Conservation (phyloP, 768 basidiomycete species). For the Tulasnella sp. region DNA sequence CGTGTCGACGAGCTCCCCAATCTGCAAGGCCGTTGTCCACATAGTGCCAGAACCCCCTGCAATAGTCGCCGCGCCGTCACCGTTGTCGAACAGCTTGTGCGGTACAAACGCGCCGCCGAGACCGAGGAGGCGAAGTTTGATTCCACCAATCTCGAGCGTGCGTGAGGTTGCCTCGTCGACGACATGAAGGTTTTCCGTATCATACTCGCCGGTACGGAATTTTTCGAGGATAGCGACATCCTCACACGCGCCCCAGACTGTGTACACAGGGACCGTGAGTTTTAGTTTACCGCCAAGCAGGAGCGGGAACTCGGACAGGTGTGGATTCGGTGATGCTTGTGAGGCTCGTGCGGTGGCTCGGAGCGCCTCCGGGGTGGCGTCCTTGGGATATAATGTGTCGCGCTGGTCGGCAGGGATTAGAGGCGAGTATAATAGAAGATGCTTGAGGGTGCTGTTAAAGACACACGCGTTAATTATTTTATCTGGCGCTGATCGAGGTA, state of each 20-base stretch:
- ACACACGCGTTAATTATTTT: neutral
- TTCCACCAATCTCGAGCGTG: conserved; percentile 80
- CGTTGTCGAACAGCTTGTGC: conserved; percentile 92
- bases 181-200: conserved; percentile 81
- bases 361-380: conserved; percentile 55
- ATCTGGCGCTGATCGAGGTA: neutral
- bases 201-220: conserved; percentile 71
- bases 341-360: conserved; percentile 45
- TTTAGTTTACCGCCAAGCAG: conserved; percentile 84
- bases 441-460: conserved; percentile 59
- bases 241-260: conserved; percentile 96
- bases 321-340: conserved; percentile 40
- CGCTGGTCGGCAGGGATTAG: conserved; percentile 78
- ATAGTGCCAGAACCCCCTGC: conserved; percentile 97
- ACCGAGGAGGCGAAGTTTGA: conserved; percentile 89
- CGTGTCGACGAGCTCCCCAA: conserved; percentile 96
- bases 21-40: conserved; percentile 96
- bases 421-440: conserved; percentile 93
- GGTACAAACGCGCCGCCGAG: conserved; percentile 90
- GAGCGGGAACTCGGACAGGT: conserved; percentile 88
- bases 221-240: conserved; percentile 90
- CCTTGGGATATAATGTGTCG: conserved; percentile 59
- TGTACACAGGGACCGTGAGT: conserved; percentile 86
- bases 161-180: conserved; percentile 95
- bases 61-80: conserved; percentile 91